phyloP scores from a whole-genome alignment of 2,329 filamentous ascomycete genomes.

The Tolypocladium pustulatum region DNA sequence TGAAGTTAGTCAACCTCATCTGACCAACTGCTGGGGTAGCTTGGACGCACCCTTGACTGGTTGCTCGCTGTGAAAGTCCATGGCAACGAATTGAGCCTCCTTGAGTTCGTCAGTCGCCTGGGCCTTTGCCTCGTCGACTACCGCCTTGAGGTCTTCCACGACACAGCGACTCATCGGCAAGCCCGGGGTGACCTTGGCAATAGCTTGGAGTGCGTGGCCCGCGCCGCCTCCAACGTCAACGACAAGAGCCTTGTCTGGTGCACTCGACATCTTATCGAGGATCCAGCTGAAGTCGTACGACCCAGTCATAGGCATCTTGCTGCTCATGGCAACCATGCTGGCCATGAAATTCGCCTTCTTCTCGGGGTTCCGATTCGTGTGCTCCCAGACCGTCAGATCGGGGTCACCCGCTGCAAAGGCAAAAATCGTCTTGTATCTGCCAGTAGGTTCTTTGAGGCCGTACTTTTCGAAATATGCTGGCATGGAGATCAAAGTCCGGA shows the following conservation, averaged over 20 bases:
- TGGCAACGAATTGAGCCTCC: background rate
- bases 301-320: conserved; percentile 12
- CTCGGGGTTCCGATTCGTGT: conserved; percentile 13
- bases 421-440: conserved; percentile 12
- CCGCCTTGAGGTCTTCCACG: conserved; percentile 4
- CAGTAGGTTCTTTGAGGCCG: conserved; percentile 18
- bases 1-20: background rate
- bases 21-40: background rate
- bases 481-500: conserved; percentile 11
- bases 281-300: conserved; percentile 22
- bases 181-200: conserved; percentile 3
- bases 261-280: background rate
- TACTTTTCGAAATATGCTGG: conserved; percentile 21
- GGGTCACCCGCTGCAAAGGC: conserved; percentile 18
- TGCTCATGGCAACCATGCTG: conserved; percentile 15
- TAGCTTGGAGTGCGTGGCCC: conserved; percentile 10
- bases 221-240: conserved; percentile 9
- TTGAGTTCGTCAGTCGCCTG: conserved; percentile 3
- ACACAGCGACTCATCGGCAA: conserved; percentile 4
- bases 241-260: conserved; percentile 3
- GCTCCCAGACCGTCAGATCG: conserved; percentile 20
- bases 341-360: conserved; percentile 15
- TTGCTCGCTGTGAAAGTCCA: conserved; percentile 12
- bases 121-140: conserved; percentile 12
- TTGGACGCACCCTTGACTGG: conserved; percentile 5